phyloP scores from a whole-genome alignment of 2,329 filamentous ascomycete genomes.

The Tolypocladium inflatum region DNA sequence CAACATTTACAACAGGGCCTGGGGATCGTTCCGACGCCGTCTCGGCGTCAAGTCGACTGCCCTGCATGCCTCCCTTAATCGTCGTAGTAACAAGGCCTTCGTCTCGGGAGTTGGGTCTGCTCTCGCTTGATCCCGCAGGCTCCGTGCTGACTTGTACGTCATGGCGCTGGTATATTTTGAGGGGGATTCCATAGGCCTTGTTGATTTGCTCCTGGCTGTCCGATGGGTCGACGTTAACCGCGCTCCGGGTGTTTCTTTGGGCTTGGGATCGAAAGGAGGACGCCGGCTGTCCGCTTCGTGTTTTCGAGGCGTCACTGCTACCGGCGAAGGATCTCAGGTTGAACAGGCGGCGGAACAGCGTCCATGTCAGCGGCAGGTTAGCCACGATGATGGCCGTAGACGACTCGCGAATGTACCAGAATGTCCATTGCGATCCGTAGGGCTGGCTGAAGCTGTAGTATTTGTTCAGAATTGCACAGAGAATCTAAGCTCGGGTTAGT shows the following conservation, averaged over 20 bases:
- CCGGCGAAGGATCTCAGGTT: slow-evolving; percentile 15
- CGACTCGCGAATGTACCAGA: slow-evolving; percentile 36
- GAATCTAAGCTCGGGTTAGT: slow-evolving; percentile 26
- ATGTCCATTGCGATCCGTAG: slow-evolving; percentile 28
- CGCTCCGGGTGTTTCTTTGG: slow-evolving; percentile 8
- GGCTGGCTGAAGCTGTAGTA: slow-evolving; percentile 31
- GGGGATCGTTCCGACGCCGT: not conserved
- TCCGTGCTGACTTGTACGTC: slow-evolving; percentile 19
- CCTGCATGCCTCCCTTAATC: slow-evolving; percentile 1
- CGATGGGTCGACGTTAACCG: slow-evolving; percentile 12
- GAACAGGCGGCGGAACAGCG: slow-evolving; percentile 28
- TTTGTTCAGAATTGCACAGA: slow-evolving; percentile 38
- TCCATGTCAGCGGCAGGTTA: slow-evolving; percentile 34
- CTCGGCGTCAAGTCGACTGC: not conserved
- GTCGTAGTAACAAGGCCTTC: slow-evolving; percentile 3
- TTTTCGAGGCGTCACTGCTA: slow-evolving; percentile 9
- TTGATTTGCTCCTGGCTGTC: slow-evolving; percentile 29
- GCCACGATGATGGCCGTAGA: slow-evolving; percentile 34
- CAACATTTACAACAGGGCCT: not conserved
- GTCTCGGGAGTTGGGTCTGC: not conserved
- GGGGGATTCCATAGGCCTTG: slow-evolving; percentile 17
- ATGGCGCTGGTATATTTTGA: slow-evolving; percentile 28
- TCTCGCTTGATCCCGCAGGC: not conserved
- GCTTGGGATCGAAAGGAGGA: slow-evolving; percentile 8
- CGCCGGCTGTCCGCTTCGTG: not conserved